phyloP scores from a whole-genome alignment of 768 basidiomycete species.

The Lenzites betulinus region DNA sequence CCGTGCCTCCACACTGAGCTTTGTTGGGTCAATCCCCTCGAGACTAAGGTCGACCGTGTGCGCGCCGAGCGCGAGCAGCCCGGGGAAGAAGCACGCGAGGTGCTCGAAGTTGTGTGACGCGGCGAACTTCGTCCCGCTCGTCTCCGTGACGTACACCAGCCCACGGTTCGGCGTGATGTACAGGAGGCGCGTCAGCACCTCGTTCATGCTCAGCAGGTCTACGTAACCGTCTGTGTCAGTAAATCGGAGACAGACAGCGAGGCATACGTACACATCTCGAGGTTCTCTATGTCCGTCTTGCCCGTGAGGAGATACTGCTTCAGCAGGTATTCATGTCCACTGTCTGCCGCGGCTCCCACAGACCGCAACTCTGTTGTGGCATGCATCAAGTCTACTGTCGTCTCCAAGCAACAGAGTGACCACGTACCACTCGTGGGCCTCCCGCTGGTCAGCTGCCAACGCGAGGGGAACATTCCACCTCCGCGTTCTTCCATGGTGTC shows the following conservation, averaged over 20 bases:
- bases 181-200: conserved; percentile 64
- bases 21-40: conserved; percentile 47
- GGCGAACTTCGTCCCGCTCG: conserved; percentile 30
- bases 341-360: conserved; percentile 70
- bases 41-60: conserved; percentile 55
- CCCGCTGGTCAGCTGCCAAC: conserved; percentile 55
- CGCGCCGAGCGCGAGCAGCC: conserved; percentile 70
- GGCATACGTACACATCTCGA: conserved; percentile 63
- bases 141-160: conserved; percentile 70
- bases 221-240: not conserved
- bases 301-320: conserved; percentile 73
- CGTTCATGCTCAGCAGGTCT: conserved; percentile 65
- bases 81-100: conserved; percentile 77
- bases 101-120: conserved; percentile 66
- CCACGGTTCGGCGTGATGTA: conserved; percentile 65
- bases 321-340: conserved; percentile 76
- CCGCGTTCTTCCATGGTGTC: conserved; percentile 46
- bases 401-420: not conserved
- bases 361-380: conserved; percentile 37
- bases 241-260: not conserved
- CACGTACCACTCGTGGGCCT: conserved; percentile 49
- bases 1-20: conserved; percentile 35
- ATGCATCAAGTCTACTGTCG: not conserved
- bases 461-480: conserved; percentile 65
- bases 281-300: conserved; percentile 55